Evolutionary conservation across 2,329 filamentous ascomycete species (phyloP), one percentile per base, ranked within the genome.

Genomic region (Drechslerella coelobrocha): DNA sequence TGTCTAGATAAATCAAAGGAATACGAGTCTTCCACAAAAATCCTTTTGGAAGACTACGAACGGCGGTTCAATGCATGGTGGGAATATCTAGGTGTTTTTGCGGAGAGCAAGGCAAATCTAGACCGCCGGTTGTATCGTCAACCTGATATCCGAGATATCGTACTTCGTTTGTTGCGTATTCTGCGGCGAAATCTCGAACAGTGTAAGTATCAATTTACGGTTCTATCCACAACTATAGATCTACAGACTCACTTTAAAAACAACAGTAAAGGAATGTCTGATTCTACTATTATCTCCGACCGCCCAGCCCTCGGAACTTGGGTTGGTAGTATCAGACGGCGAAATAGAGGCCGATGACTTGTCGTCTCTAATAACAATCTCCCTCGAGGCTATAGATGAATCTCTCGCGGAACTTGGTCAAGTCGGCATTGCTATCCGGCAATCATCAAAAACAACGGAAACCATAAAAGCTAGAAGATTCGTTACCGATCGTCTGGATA

Each of bases 81-180:
- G 24, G 51, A 54, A n/a, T 54, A 41, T 41, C 17, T 54, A 2
- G 51, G 51, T 14, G 31, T 41, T 9, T 54, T 54, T 26, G 51
- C 51, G 17, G 51, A 54, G 4, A 41, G 17, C 23, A 41, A 31
- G 31, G 31, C 8, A 10, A 39, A 24, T 34, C 21, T 54, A 10
- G 29, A 54, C 19, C 31, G 31, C 29, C 29, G 31, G 2, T 12
- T 54, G 14, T 19, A 23, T 2, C 34, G 24, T 12, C 51, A 54
- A 19, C 51, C 31, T 19, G 51, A 54, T n/a, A 54, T 54, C n/a
- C 51, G 31, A 5, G 51, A 23, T 26, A 17, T 54, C 8, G n/a
- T 54, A 24, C 27, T 54, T n/a, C 23, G 51, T 5, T 24, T 54
- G 17, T 27, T 54, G 14, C 7, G 37, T 31, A 54, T 54, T 12